Evolutionary conservation across 1,284 basidiomycete genomes (phyloP).

Genomic region (Coniferiporia weirii): DNA sequence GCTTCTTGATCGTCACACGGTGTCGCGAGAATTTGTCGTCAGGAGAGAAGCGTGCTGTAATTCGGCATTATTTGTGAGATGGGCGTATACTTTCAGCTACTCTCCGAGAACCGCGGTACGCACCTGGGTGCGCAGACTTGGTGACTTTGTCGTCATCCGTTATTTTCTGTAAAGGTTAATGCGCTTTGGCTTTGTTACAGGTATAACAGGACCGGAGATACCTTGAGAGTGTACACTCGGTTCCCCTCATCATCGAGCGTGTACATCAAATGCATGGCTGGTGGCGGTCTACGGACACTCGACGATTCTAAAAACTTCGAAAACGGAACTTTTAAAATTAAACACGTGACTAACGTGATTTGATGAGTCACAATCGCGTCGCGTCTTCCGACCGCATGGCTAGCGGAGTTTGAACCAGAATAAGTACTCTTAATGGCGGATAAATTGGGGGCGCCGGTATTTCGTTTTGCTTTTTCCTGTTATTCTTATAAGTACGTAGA

Average conservation of each 20-base stretch:
- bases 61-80: background rate
- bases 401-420: too few relatives aligned
- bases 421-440: too few relatives aligned
- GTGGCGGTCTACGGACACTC: background rate
- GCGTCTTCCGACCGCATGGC: background rate
- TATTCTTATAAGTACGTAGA: too few relatives aligned
- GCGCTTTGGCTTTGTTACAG: conserved; percentile 1
- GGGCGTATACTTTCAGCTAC: background rate
- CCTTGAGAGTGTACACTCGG: conserved; percentile 87
- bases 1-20: conserved; percentile 91
- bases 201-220: conserved; percentile 30
- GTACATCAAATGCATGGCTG: conserved; percentile 89
- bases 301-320: background rate
- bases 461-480: too few relatives aligned
- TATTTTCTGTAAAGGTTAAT: conserved; percentile 57
- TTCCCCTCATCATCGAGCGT: conserved; percentile 76
- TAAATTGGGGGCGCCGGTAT: too few relatives aligned
- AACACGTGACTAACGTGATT: background rate
- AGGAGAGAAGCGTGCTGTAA: conserved; percentile 89
- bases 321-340: background rate
- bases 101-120: conserved; percentile 21
- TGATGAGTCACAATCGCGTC: background rate
- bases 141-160: conserved; percentile 78
- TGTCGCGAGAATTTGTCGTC: conserved; percentile 98
- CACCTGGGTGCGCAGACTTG: conserved; percentile 93